phyloP scores from a whole-genome alignment of 1,139 yeast species.

The Chernovozyma sophiae-reginae region DNA sequence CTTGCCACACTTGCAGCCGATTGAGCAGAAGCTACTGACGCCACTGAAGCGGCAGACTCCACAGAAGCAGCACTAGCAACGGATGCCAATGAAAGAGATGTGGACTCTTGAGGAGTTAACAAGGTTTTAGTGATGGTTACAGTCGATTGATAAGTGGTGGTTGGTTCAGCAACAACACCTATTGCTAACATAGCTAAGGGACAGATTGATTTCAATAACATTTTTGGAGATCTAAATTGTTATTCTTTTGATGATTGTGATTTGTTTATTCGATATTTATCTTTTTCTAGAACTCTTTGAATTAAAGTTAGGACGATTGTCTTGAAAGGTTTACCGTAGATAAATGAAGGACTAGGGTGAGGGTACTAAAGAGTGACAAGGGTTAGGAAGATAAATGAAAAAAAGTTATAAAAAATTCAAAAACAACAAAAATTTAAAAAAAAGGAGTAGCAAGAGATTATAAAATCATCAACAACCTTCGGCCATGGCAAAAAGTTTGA shows the following conservation, averaged over 20 bases:
- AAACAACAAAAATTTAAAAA: not conserved
- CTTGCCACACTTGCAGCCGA: conserved; percentile 16
- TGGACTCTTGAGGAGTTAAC: conserved; percentile 39
- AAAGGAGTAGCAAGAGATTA: not conserved
- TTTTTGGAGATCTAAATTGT: too few species aligned
- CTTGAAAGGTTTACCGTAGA: too few species aligned
- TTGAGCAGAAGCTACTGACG: conserved; percentile 9
- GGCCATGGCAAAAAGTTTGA: too few species aligned
- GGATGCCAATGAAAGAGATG: conserved; percentile 21
- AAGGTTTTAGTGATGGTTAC: conserved; percentile 41
- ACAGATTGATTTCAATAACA: conserved; percentile 26
- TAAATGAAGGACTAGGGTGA: conserved; percentile 12
- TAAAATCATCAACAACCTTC: not conserved
- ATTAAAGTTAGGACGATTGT: too few species aligned
- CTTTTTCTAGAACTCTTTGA: too few species aligned
- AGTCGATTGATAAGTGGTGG: conserved; percentile 41
- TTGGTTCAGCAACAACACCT: conserved; percentile 27
- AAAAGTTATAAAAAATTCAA: not conserved
- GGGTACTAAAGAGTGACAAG: conserved; percentile 6
- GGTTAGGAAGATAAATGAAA: conserved; percentile 3
- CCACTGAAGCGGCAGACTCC: conserved; percentile 14
- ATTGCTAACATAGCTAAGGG: conserved; percentile 23
- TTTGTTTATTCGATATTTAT: too few species aligned
- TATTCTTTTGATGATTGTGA: too few species aligned
- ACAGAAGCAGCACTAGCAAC: conserved; percentile 17